Evolutionary conservation across 2,329 filamentous ascomycete genomes (phyloP), one percentile per base, ranked within the genome.

Genomic region (Metarhizium humberi): DNA sequence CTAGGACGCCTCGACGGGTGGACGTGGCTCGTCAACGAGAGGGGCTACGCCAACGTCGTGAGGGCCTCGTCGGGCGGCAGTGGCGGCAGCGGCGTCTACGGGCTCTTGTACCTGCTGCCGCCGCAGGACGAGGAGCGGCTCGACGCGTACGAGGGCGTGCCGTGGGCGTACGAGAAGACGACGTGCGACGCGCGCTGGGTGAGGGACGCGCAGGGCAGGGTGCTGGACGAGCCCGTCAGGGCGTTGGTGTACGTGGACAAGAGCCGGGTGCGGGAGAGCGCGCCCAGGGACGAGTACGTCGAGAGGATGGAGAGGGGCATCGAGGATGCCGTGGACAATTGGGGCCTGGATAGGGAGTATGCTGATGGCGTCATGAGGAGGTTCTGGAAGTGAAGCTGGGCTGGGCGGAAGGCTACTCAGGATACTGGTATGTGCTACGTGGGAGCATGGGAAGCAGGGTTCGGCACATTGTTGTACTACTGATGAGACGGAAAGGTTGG

Each of bases 1-100:
- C 71, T 87, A 52, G 86, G 76, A 3, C 69, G 78, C 20, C 74
- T 90, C 3, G 64, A 67, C 1, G 71, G 73, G 45, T 86, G 82
- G 74, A 71, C 67, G 48, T 90, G 84, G 84, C 74, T 86, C 53
- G 88, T 90, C 71, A 86, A 84, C 64, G 68, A 73, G 49, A 76
- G 85, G 2, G 85, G 85, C 14, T 88, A 84, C 65, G 86, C 86
- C 43, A 90, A 88, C 64, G 72, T 89, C n/a, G 76, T 83, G 30
- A 46, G 13, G 43, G n/a, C 8, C 4, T 3, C 43, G 7, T 36
- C 34, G 34, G 34, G 40, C 34, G 11, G 47, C 3, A 40, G 14
- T 13, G 18, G 59, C 59, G 3, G 62, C 70, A 75, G 78, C 54
- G 75, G 78, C 54, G 78, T 84, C 40, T 83, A 79, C 66, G 82